phyloP scores from a whole-genome alignment of 768 basidiomycete species.

The Leucosporidium yakuticum region DNA sequence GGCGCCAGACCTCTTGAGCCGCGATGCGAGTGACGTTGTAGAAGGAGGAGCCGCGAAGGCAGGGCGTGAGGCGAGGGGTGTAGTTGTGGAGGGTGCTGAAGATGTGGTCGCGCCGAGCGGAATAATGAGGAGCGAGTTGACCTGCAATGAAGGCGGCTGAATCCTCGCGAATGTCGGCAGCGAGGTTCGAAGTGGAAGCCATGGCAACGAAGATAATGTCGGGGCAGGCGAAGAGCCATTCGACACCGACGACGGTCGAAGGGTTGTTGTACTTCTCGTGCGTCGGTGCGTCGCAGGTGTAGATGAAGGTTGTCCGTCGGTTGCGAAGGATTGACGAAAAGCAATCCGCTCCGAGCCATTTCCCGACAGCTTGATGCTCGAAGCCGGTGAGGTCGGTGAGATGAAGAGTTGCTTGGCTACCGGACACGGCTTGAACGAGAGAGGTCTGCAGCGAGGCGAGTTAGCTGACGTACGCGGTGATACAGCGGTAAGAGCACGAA shows the following conservation, averaged over 20 bases:
- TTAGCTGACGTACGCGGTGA: background rate
- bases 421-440: background rate
- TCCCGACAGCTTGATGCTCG: background rate
- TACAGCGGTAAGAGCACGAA: background rate
- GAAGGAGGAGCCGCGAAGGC: background rate
- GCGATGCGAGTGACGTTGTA: slow-evolving; percentile 10
- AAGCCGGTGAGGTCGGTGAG: background rate
- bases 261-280: background rate
- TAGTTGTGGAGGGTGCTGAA: background rate
- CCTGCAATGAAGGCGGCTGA: background rate
- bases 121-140: background rate
- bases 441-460: background rate
- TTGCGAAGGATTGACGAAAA: background rate
- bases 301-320: background rate
- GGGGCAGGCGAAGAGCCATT: background rate
- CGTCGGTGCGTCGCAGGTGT: background rate
- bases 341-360: background rate
- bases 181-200: background rate
- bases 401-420: background rate
- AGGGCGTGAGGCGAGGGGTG: background rate
- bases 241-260: background rate
- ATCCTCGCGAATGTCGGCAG: background rate
- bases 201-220: background rate
- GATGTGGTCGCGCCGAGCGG: background rate
- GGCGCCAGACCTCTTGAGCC: slow-evolving; percentile 14